phyloP scores from a whole-genome alignment of 257 asterid species.

The Nicotiana tomentosiformis region DNA sequence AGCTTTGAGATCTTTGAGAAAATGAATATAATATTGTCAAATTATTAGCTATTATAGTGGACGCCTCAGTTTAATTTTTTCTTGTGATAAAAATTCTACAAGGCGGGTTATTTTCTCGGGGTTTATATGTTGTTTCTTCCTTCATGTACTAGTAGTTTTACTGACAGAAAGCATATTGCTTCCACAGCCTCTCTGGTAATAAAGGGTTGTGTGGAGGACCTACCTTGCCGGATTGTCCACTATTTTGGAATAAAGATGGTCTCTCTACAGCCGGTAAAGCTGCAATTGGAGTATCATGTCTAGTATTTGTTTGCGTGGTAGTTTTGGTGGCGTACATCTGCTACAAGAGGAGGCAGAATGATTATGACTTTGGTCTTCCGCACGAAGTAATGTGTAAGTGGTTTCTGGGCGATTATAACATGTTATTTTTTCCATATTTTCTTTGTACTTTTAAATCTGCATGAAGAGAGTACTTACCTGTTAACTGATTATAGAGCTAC shows the following conservation, averaged over 20 bases:
- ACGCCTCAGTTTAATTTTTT: background rate
- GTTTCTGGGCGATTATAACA: background rate
- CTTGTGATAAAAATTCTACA: background rate
- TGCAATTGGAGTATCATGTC: conserved; percentile 54
- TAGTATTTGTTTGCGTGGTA: conserved; percentile 38
- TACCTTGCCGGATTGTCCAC: conserved; percentile 67
- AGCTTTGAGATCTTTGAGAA: background rate
- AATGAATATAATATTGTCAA: too few relatives aligned
- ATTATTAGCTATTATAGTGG: background rate
- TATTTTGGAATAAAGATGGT: conserved; percentile 78
- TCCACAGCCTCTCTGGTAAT: conserved; percentile 73
- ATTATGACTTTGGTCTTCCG: conserved; percentile 85
- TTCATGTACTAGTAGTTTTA: background rate
- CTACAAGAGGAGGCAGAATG: conserved; percentile 51
- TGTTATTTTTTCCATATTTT: background rate
- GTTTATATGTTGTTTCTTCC: background rate
- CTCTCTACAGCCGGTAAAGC: conserved; percentile 72
- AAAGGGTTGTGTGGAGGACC: conserved; percentile 90
- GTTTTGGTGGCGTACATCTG: conserved; percentile 39
- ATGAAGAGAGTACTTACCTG: background rate
- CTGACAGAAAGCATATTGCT: background rate
- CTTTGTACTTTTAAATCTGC: background rate
- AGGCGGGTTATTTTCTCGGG: background rate
- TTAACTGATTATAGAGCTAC: background rate
- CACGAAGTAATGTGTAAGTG: conserved; percentile 69